Evolutionary conservation across 1,284 basidiomycete genomes (phyloP).

Genomic region (Cutaneotrichosporon sp.): DNA sequence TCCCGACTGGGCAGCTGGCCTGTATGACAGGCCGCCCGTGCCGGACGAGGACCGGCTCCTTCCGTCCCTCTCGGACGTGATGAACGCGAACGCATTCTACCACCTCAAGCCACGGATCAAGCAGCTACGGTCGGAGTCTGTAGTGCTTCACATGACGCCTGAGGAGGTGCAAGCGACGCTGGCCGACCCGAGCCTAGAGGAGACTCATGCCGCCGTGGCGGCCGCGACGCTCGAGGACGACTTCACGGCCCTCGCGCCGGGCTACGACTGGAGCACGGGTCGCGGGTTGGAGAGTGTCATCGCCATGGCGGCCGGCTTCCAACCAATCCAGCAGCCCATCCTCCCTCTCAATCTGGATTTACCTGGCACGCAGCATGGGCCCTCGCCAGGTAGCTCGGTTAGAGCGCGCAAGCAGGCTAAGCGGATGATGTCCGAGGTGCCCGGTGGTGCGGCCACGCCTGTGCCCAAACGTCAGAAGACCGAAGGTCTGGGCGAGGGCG

Average conservation of each 20-base stretch:
- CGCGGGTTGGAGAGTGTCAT: constrained; percentile 28
- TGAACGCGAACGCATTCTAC: constrained; percentile 34
- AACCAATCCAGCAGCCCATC: constrained; percentile 11
- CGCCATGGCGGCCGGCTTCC: constrained; percentile 22
- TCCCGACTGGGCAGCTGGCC: constrained; percentile 46
- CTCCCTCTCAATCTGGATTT: constrained; percentile 17
- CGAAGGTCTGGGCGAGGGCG: constrained; percentile 1
- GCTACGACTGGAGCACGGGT: constrained; percentile 20
- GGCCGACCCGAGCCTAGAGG: constrained; percentile 15
- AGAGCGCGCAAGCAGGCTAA: constrained; percentile 44
- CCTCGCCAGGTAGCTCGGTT: constrained; percentile 33
- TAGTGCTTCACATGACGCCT: constrained; percentile 21
- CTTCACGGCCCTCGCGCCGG: constrained; percentile 25
- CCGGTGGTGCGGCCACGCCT: constrained; percentile 46
- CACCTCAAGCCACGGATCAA: constrained; percentile 34
- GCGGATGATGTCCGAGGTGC: constrained; percentile 34
- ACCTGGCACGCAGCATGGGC: constrained; percentile 8
- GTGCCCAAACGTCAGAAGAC: constrained; percentile 34
- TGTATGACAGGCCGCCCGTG: constrained; percentile 50
- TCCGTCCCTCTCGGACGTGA: constrained; percentile 35
- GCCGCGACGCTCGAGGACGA: constrained; percentile 15
- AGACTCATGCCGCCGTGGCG: constrained; percentile 15
- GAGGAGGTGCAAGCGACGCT: constrained; percentile 38
- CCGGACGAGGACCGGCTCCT: constrained; percentile 39
- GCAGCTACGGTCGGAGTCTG: constrained; percentile 21